Evolutionary conservation across 2,329 filamentous ascomycete species (phyloP).

Genomic region (Coniochaeta ligniaria): DNA sequence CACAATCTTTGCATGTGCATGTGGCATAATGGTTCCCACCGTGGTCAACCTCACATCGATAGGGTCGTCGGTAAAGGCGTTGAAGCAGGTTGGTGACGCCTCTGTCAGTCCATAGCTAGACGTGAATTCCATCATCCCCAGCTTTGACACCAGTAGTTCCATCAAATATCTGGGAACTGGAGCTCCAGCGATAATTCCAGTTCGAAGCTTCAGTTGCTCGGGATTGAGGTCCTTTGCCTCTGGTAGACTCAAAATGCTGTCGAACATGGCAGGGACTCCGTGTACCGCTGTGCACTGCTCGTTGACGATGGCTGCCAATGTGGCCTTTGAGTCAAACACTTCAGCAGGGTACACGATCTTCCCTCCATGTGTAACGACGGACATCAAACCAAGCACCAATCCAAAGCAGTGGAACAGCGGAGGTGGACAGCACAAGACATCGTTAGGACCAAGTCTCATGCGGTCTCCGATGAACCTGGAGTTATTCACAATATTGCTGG

Average conservation of each 20-base stretch:
- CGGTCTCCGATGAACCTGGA: conserved; percentile 66
- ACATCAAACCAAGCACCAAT: conserved; percentile 67
- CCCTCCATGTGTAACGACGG: conserved; percentile 65
- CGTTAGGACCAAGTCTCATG: conserved; percentile 59
- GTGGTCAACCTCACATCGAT: conserved; percentile 61
- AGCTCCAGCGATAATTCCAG: conserved; percentile 72
- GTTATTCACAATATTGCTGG: conserved; percentile 56
- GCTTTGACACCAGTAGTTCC: conserved; percentile 60
- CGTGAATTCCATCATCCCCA: conserved; percentile 71
- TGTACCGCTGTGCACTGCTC: conserved; percentile 69
- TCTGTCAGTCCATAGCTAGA: conserved; percentile 70
- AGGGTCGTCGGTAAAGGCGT: conserved; percentile 67
- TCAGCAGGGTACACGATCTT: conserved; percentile 72
- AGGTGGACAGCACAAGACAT: conserved; percentile 73
- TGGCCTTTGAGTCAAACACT: conserved; percentile 62
- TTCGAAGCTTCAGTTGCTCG: conserved; percentile 51
- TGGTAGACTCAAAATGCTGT: conserved; percentile 48
- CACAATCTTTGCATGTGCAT: conserved; percentile 71
- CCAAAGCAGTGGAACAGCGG: conserved; percentile 85
- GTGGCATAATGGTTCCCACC: conserved; percentile 70
- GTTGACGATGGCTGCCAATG: conserved; percentile 58
- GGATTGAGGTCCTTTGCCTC: conserved; percentile 25
- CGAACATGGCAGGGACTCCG: conserved; percentile 81
- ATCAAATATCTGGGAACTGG: conserved; percentile 71
- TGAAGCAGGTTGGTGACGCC: conserved; percentile 74